Evolutionary conservation across 345 rosid species (phyloP).

Genomic region (Linum tenue): DNA sequence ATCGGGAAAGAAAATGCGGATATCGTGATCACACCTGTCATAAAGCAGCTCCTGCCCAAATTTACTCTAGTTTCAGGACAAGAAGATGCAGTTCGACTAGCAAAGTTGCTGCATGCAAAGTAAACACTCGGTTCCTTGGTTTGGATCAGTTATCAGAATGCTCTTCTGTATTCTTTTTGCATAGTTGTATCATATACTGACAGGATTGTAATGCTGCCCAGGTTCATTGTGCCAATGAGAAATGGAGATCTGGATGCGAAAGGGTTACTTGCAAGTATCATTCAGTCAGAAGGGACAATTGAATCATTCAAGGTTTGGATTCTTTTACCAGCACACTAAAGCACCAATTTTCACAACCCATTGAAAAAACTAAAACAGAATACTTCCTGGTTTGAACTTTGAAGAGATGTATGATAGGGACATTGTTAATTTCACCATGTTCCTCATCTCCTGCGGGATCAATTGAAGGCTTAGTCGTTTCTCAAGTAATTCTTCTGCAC

Average conservation of each 20-base stretch:
- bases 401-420: no score
- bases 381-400: no score
- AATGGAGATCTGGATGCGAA: slow-evolving; percentile 82
- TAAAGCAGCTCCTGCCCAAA: slow-evolving; percentile 83
- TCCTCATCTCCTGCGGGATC: no score
- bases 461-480: no score
- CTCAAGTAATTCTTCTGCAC: no score
- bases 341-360: not conserved
- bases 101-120: slow-evolving; percentile 70
- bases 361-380: not conserved
- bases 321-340: not conserved
- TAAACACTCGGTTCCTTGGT: slow-evolving; percentile 18
- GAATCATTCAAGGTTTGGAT: slow-evolving; percentile 66
- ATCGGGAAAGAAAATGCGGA: slow-evolving; percentile 64
- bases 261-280: slow-evolving; percentile 55
- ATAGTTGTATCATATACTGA: not conserved
- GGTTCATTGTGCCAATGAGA: slow-evolving; percentile 79
- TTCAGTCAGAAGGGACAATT: slow-evolving; percentile 61
- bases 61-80: slow-evolving; percentile 89
- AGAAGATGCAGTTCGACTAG: slow-evolving; percentile 87
- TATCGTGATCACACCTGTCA: slow-evolving; percentile 77
- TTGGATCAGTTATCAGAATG: slow-evolving; percentile 1
- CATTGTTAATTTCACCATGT: no score
- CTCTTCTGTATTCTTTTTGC: slow-evolving; percentile 4
- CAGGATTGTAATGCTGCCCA: slow-evolving; percentile 17